Base-by-base conservation (phyloP, 2,329 filamentous ascomycete genomes). In the Phialemonium atrogriseum region DNA sequence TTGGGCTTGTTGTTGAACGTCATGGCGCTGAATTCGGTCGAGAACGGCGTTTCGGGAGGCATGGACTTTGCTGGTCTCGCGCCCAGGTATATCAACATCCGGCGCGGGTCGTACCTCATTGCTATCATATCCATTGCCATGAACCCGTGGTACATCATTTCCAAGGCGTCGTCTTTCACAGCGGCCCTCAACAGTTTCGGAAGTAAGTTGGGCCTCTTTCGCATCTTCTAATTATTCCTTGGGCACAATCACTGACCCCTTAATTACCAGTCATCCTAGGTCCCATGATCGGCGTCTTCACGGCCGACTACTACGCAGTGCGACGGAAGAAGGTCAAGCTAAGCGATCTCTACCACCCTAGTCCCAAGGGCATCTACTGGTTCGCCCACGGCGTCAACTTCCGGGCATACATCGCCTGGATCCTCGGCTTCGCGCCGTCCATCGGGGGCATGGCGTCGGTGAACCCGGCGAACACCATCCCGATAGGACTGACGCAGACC, bases 41-140 rank as follows among this genome's bases (percentile, higher is more conserved):
- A 64, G 32, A 73, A 73, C 41, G 58, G 59, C 2, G 59, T 70
- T 40, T 62, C 62, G 1, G 58, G n/a, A n/a, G 59, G 59, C 2
- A 57, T 61, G 10, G 59, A 62, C 20, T 33, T 62, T n/a, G 47
- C 58, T 0, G 55, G 55, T 0, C 46, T 52, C 1, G 58, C 60
- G 10, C 57, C 57, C 18, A 48, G 44, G 24, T 58, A 46, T 39
- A 49, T 60, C 37, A 58, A 59, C 35, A 59, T 60, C 21, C 54
- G 56, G 5, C 46, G 57, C 1, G 58, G 58, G 2, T 55, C 55
- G 2, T 59, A 55, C 32, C 38, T 60, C 24, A 53, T 53, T 5
- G 55, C 53, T 11, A 32, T 59, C 1, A 35, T 61, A 1, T 57
- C 55, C 30, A 45, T 54, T 2, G 36, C 53, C 9, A 53, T 60